Percentiles rank a stretch among this genome's conserved stretches.
phyloP scores from a whole-genome alignment of 2,329 filamentous ascomycete genomes.

The Apiospora kogelbergensis region DNA sequence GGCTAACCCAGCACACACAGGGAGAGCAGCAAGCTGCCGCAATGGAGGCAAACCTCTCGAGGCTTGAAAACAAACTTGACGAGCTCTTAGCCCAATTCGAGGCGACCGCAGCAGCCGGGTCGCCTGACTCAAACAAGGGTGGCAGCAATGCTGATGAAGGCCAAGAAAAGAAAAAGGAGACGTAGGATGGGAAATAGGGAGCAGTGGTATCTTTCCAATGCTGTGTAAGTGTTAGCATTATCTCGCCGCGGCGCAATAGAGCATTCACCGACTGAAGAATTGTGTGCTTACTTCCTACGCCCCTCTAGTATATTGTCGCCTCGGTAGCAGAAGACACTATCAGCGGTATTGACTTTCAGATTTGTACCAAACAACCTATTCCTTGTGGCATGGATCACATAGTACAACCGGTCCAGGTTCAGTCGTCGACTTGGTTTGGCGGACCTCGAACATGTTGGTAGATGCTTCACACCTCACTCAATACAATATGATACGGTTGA shows the following conservation, averaged over 20 bases:
- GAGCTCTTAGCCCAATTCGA: conserved; percentile 32
- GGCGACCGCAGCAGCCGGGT: conserved; percentile 9
- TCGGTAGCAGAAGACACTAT: background rate
- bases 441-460: background rate
- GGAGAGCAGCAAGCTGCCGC: conserved; percentile 32
- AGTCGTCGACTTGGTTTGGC: background rate
- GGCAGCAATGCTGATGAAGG: background rate
- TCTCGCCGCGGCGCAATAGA: too few species aligned
- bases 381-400: background rate
- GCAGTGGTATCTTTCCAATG: background rate
- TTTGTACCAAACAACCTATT: background rate
- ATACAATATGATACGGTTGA: background rate
- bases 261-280: too few species aligned
- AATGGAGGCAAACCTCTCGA: conserved; percentile 31
- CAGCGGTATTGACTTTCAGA: background rate
- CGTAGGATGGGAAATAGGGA: background rate
- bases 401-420: background rate
- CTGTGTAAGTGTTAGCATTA: background rate
- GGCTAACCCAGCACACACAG: conserved; percentile 17
- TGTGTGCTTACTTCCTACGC: background rate
- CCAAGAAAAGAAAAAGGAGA: conserved; percentile 14
- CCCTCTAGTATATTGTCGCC: background rate
- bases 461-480: background rate
- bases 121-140: background rate
- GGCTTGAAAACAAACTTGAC: conserved; percentile 32